phyloP scores from a whole-genome alignment of 495 filamentous ascomycete genomes.

The Talaromyces wortmannii region DNA sequence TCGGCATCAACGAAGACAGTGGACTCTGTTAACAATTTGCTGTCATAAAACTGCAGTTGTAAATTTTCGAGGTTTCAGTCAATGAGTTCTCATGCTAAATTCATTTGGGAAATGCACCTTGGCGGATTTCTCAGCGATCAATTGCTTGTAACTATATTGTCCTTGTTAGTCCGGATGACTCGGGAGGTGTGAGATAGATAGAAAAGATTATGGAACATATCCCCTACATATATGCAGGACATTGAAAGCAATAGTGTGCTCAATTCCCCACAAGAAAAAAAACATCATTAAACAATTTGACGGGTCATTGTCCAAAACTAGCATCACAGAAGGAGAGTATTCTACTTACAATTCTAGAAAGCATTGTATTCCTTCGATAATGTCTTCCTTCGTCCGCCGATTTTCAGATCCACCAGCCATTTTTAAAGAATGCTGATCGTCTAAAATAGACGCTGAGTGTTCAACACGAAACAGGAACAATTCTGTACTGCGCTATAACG shows the following conservation, averaged over 20 bases:
- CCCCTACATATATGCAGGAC: too few species aligned
- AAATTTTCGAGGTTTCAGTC: not conserved
- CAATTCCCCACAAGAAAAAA: not conserved
- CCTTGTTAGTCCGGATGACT: not conserved
- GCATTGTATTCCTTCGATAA: not conserved
- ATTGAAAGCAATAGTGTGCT: too few species aligned
- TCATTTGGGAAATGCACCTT: not conserved
- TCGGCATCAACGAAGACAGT: slow-evolving; percentile 1
- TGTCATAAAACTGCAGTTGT: not conserved
- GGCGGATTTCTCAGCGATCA: not conserved
- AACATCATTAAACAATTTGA: not conserved
- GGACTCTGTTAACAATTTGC: slow-evolving; percentile 1
- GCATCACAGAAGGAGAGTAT: not conserved
- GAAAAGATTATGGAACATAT: not conserved
- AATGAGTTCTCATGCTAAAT: not conserved
- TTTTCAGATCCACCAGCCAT: not conserved
- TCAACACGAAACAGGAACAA: not conserved
- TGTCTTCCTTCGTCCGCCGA: not conserved
- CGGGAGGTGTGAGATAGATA: not conserved
- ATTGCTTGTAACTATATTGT: not conserved
- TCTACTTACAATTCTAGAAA: slow-evolving; percentile 2
- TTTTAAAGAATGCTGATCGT: not conserved
- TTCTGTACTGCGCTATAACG: not conserved
- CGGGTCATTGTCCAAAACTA: not conserved
- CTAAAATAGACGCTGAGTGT: not conserved